Percentiles rank a stretch among this genome's conserved stretches.
Evolutionary conservation across 495 filamentous ascomycete species (phyloP).

Genomic region (Xylaria sp.): DNA sequence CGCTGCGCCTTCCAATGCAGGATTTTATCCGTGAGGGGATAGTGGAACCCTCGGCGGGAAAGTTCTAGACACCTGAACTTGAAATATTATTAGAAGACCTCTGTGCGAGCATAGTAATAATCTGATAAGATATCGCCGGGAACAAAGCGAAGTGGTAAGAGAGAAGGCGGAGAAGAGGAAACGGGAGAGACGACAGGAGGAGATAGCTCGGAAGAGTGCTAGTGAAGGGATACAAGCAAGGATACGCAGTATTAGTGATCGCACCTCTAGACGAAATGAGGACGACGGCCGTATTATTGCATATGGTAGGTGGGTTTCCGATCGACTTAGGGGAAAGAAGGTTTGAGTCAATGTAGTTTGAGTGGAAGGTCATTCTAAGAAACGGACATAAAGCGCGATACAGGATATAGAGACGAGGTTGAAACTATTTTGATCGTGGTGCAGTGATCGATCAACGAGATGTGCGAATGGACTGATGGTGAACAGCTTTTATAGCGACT

Average conservation of each 20-base stretch:
- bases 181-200: not conserved
- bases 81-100: not conserved
- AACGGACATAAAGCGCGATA: no score
- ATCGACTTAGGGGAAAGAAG: not conserved
- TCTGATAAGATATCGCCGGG: not conserved
- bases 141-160: not conserved
- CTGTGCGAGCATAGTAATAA: not conserved
- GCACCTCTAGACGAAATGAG: not conserved
- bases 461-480: not conserved
- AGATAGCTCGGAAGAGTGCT: not conserved
- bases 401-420: not conserved
- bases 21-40: slow-evolving; percentile 1
- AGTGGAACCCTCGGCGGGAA: not conserved
- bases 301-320: not conserved
- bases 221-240: not conserved
- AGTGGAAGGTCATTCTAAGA: no score
- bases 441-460: not conserved
- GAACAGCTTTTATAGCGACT: not conserved
- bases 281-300: not conserved
- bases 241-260: not conserved
- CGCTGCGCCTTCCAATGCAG: not conserved
- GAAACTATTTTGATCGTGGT: no score
- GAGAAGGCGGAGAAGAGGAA: not conserved
- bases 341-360: not conserved
- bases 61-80: not conserved